Percentiles rank a stretch among this genome's conserved stretches.
Conservation (phyloP, 371 early-diverging fungal genomes). For the Mucor lusitanicus region DNA sequence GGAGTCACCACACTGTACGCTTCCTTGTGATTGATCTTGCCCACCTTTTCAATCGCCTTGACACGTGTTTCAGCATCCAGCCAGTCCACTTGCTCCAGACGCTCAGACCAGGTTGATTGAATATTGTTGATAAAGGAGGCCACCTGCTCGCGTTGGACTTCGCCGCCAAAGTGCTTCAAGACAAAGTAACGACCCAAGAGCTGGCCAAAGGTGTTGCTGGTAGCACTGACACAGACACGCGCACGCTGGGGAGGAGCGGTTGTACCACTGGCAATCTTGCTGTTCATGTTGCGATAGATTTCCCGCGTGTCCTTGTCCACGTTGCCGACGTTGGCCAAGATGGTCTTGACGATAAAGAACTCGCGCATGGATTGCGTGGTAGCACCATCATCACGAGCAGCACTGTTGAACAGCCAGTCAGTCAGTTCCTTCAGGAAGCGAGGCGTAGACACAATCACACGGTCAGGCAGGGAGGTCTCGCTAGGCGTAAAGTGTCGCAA, state of each 20-base stretch:
- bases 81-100: slow-evolving; percentile 51
- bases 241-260: slow-evolving; percentile 41
- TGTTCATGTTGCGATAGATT: slow-evolving; percentile 15
- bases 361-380: slow-evolving; percentile 12
- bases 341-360: slow-evolving; percentile 16
- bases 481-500: slow-evolving; percentile 8
- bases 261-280: slow-evolving; percentile 33
- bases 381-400: neutral
- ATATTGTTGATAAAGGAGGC: slow-evolving; percentile 36
- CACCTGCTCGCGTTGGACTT: slow-evolving; percentile 26
- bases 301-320: slow-evolving; percentile 23
- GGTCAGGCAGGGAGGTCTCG: slow-evolving; percentile 1
- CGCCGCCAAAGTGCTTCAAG: slow-evolving; percentile 45
- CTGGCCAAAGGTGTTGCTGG: slow-evolving; percentile 48
- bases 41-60: slow-evolving; percentile 54
- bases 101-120: slow-evolving; percentile 32
- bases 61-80: slow-evolving; percentile 51
- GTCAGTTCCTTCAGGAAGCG: slow-evolving; percentile 7
- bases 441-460: slow-evolving; percentile 14
- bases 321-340: slow-evolving; percentile 6
- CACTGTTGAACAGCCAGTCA: slow-evolving; percentile 11
- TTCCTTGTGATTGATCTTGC: slow-evolving; percentile 41
- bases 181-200: slow-evolving; percentile 60
- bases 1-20: slow-evolving; percentile 54
- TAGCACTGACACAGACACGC: slow-evolving; percentile 43